Evolutionary conservation across 108 stramenopile species (phyloP).

Genomic region (Fragilaria crotonensis): DNA sequence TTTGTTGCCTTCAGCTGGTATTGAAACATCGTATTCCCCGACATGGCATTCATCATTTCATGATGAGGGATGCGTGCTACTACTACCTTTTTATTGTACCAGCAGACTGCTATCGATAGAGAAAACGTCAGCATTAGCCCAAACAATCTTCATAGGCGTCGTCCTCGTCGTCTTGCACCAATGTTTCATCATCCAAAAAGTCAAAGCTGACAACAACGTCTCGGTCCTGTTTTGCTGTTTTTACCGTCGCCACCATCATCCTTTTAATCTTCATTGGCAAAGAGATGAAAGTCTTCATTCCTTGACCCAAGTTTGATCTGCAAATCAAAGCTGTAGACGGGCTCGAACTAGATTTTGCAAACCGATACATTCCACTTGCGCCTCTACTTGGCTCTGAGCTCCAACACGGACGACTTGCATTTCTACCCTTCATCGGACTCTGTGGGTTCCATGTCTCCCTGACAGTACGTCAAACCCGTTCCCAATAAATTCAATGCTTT

Average conservation of each 20-base stretch:
- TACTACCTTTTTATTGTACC: too few species aligned
- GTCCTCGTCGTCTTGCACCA: too few species aligned
- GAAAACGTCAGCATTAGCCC: too few species aligned
- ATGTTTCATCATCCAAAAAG: too few species aligned
- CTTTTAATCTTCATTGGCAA: constrained; percentile 48
- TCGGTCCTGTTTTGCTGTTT: too few species aligned
- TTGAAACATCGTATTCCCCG: too few species aligned
- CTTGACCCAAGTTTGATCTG: constrained; percentile 75
- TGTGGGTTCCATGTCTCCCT: constrained; percentile 67
- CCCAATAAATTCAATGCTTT: constrained; percentile 76
- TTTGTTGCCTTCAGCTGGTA: too few species aligned
- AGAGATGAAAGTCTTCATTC: constrained; percentile 61
- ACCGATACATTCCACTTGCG: constrained; percentile 65
- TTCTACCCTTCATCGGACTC: constrained; percentile 25
- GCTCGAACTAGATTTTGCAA: constrained; percentile 78
- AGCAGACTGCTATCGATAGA: too few species aligned
- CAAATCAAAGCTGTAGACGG: constrained; percentile 79
- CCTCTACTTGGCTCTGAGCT: constrained; percentile 39
- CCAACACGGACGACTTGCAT: constrained; percentile 27
- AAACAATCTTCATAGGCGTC: too few species aligned
- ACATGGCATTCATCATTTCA: too few species aligned
- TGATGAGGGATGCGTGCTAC: too few species aligned
- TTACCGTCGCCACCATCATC: constrained; percentile 5
- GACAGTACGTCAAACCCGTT: constrained; percentile 84
- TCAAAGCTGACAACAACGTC: too few species aligned